Conservation (phyloP, 2,329 filamentous ascomycete species). For the Pseudocercospora macadamiae region DNA sequence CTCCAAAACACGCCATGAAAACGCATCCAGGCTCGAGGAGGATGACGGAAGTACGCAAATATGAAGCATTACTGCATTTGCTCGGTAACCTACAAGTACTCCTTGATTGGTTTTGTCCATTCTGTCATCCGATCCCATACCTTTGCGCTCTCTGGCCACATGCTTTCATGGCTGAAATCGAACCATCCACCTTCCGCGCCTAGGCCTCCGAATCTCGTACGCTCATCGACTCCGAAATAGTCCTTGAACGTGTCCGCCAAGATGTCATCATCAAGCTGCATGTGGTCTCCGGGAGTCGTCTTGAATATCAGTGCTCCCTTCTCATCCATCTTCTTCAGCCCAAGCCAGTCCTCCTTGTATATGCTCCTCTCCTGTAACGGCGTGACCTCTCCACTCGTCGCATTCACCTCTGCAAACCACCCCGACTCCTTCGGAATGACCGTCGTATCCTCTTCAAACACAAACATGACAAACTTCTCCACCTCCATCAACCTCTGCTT, state of each 20-base stretch:
- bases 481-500: slow-evolving; percentile 68
- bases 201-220: background rate
- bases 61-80: background rate
- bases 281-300: slow-evolving; percentile 75
- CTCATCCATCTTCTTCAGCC: slow-evolving; percentile 75
- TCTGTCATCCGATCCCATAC: slow-evolving; percentile 2
- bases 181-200: background rate
- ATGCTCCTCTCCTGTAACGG: slow-evolving; percentile 69
- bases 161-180: background rate
- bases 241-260: slow-evolving; percentile 67
- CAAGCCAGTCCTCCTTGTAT: slow-evolving; percentile 93
- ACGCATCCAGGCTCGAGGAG: background rate
- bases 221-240: slow-evolving; percentile 61
- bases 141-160: slow-evolving; percentile 4
- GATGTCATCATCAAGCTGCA: slow-evolving; percentile 71
- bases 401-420: slow-evolving; percentile 88
- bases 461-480: slow-evolving; percentile 81
- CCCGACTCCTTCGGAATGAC: slow-evolving; percentile 87
- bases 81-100: slow-evolving; percentile 18
- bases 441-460: slow-evolving; percentile 84
- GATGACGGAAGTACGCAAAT: slow-evolving; percentile 7
- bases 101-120: slow-evolving; percentile 13
- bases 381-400: slow-evolving; percentile 63
- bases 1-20: background rate
- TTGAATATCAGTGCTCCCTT: slow-evolving; percentile 78